Conservation (phyloP, 352 stramenopile genomes). For the Phytopythium sindhum region DNA sequence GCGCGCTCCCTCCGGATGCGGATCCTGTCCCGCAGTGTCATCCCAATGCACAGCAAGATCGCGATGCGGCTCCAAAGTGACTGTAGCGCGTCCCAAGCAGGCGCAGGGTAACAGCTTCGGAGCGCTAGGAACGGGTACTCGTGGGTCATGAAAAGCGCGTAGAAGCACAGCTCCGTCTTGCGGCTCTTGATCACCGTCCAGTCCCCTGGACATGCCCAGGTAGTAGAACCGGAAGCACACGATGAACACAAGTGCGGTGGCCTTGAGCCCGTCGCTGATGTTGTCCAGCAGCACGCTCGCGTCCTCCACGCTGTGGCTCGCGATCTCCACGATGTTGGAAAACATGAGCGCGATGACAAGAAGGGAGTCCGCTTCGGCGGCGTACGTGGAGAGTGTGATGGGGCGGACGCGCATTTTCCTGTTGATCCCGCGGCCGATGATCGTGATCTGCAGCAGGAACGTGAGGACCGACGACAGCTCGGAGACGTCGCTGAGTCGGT, state of each 20-base stretch:
- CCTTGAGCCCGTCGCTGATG: conserved; percentile 7
- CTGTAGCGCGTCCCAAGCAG: conserved; percentile 11
- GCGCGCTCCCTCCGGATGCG: neutral
- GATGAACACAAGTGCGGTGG: conserved; percentile 9
- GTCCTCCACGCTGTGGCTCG: conserved; percentile 13
- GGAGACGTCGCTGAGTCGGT: conserved; percentile 31
- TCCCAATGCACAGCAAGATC: conserved; percentile 11
- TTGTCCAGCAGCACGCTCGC: conserved; percentile 22
- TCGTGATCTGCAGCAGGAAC: conserved; percentile 41
- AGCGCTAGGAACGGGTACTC: conserved; percentile 36
- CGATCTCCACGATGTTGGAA: conserved; percentile 10
- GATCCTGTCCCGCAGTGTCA: conserved; percentile 6
- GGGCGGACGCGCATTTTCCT: conserved; percentile 29
- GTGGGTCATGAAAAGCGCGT: conserved; percentile 28
- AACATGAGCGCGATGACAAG: conserved; percentile 9
- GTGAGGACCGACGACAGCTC: conserved; percentile 29
- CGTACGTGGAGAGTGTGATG: conserved; percentile 26
- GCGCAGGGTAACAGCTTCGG: conserved; percentile 3
- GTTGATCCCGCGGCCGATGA: conserved; percentile 34
- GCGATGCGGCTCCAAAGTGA: conserved; percentile 15
- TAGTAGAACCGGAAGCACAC: conserved; percentile 20
- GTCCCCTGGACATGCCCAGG: conserved; percentile 12
- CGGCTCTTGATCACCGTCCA: conserved; percentile 6
- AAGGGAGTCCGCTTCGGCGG: conserved; percentile 23
- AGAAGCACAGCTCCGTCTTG: conserved; percentile 22